These are phyloP conservation scores for Curvularia spicifera DNA, from an alignment of 2,329 filamentous ascomycete genomes.

Conservation along the genomic window DNA sequence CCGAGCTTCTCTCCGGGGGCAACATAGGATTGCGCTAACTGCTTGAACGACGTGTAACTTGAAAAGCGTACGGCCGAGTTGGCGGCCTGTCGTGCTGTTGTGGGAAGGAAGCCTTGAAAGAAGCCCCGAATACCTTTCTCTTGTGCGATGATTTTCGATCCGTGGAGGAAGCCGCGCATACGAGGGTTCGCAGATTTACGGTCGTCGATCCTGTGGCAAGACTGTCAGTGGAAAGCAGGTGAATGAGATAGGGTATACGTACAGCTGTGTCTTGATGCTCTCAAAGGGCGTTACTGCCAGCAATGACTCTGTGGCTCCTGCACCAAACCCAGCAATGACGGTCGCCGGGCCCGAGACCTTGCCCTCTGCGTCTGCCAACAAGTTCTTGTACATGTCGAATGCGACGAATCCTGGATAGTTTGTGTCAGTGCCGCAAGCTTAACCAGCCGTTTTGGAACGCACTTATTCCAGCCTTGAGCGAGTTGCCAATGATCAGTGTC, in stretches of 20 bases:
- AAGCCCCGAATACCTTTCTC: conserved; percentile 91
- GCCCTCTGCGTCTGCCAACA: conserved; percentile 82
- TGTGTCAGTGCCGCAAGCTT: conserved; percentile 11
- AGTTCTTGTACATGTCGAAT: conserved; percentile 89
- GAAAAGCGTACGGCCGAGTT: conserved; percentile 93
- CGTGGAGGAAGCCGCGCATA: conserved; percentile 90
- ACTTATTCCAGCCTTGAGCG: conserved; percentile 94
- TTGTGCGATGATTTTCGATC: conserved; percentile 81
- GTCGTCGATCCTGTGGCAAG: conserved; percentile 77
- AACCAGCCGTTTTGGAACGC: conserved; percentile 50
- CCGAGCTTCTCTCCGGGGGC: conserved; percentile 95
- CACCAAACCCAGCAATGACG: conserved; percentile 91
- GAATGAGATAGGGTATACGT: conserved; percentile 14
- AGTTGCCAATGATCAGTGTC: conserved; percentile 95
- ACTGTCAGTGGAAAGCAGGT: conserved; percentile 2
- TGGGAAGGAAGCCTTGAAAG: conserved; percentile 96
- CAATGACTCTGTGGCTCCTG: conserved; percentile 90
- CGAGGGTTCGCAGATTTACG: conserved; percentile 84
- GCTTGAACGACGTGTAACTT: conserved; percentile 87
- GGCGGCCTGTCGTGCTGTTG: conserved; percentile 90
- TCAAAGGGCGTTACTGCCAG: conserved; percentile 96
- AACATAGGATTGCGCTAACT: conserved; percentile 89
- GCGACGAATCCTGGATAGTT: conserved; percentile 76
- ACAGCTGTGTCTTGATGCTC: conserved; percentile 95
- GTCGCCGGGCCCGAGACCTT: conserved; percentile 90